Conservation (phyloP, 148 eudicot species). For the Simmondsia chinensis region DNA sequence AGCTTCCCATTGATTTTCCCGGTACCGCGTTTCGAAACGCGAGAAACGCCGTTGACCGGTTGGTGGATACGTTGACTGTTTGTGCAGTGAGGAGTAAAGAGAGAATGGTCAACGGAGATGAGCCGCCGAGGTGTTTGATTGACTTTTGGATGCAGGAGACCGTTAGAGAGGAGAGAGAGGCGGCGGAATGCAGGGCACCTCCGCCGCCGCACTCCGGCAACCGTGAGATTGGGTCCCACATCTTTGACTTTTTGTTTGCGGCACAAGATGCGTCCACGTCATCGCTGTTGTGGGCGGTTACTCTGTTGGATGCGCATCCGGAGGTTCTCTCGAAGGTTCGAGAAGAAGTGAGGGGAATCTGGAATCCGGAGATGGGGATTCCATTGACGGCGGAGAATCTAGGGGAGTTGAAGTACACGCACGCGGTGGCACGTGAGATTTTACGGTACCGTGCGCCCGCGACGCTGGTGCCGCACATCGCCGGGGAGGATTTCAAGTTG, state of each 20-base stretch:
- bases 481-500: slow-evolving; percentile 47
- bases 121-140: slow-evolving; percentile 54
- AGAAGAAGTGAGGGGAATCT: slow-evolving; percentile 32
- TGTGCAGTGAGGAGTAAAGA: slow-evolving; percentile 48
- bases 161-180: slow-evolving; percentile 31
- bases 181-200: not conserved
- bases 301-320: slow-evolving; percentile 54
- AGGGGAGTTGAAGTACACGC: slow-evolving; percentile 58
- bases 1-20: slow-evolving; percentile 67
- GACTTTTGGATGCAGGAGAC: slow-evolving; percentile 83
- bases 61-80: slow-evolving; percentile 28
- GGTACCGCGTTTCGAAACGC: slow-evolving; percentile 74
- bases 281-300: slow-evolving; percentile 77
- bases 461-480: slow-evolving; percentile 71
- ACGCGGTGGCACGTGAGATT: slow-evolving; percentile 89
- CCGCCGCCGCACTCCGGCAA: slow-evolving; percentile 24
- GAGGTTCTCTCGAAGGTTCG: slow-evolving; percentile 44
- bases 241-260: slow-evolving; percentile 79
- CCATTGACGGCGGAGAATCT: slow-evolving; percentile 47
- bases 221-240: slow-evolving; percentile 41
- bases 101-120: slow-evolving; percentile 24
- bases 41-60: slow-evolving; percentile 44
- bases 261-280: slow-evolving; percentile 88
- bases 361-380: slow-evolving; percentile 30
- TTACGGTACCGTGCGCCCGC: slow-evolving; percentile 65